phyloP scores from a whole-genome alignment of 257 asterid genomes.

The Salvia hispanica region DNA sequence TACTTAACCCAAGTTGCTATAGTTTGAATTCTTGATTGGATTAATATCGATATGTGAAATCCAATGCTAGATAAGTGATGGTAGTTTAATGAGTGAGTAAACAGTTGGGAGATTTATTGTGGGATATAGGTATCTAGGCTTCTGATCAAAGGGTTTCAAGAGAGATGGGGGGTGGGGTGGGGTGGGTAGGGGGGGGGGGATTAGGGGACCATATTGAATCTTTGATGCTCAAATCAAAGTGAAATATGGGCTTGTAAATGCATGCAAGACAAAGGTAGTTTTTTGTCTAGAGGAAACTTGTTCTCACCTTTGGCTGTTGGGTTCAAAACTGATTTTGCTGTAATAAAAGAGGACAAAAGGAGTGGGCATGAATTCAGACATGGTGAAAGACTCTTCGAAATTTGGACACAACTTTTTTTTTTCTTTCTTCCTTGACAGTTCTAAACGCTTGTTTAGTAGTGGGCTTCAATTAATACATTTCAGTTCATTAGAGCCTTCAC shows the following conservation, averaged over 20 bases:
- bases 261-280: conserved; percentile 71
- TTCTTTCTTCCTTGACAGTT: conserved; percentile 10
- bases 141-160: conserved; percentile 31
- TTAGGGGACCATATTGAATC: conserved; percentile 51
- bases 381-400: conserved; percentile 27
- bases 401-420: conserved; percentile 28
- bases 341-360: conserved; percentile 43
- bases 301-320: conserved; percentile 55
- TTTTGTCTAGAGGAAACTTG: conserved; percentile 50
- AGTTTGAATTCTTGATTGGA: neutral
- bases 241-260: conserved; percentile 50
- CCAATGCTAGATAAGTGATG: neutral
- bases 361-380: conserved; percentile 32
- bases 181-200: neutral
- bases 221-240: conserved; percentile 9
- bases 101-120: conserved; percentile 47
- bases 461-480: conserved; percentile 31
- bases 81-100: conserved; percentile 10
- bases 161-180: conserved; percentile 21
- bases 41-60: neutral
- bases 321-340: conserved; percentile 40
- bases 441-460: conserved; percentile 29
- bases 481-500: conserved; percentile 18
- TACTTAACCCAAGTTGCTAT: neutral
- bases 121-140: conserved; percentile 28